Percentiles rank a stretch among this genome's conserved stretches.
These are phyloP conservation scores for Epichloe baconii DNA, from an alignment of 2,329 filamentous ascomycete species.

Conservation along the genomic window DNA sequence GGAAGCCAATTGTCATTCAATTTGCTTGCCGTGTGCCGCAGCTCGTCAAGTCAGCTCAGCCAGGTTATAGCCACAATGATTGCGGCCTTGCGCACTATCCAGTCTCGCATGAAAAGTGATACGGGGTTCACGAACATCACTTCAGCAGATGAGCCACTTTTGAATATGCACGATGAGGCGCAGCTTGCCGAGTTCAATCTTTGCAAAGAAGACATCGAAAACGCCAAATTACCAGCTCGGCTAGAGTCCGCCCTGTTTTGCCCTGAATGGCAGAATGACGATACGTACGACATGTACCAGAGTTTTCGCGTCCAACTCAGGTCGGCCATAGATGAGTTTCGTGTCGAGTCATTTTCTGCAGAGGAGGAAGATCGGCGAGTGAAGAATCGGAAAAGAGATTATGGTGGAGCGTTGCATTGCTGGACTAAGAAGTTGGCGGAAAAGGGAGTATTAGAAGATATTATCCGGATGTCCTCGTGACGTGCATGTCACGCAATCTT, in stretches of 20 bases:
- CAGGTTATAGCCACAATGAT: slow-evolving; percentile 32
- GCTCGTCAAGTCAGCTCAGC: slow-evolving; percentile 40
- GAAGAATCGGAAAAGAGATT: slow-evolving; percentile 48
- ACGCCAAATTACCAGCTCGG: slow-evolving; percentile 8
- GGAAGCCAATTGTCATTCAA: slow-evolving; percentile 60
- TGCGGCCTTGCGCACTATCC: slow-evolving; percentile 25
- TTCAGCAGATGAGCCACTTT: slow-evolving; percentile 9
- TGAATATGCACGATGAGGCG: slow-evolving; percentile 12
- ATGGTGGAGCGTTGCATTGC: slow-evolving; percentile 51
- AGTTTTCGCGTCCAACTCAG: slow-evolving; percentile 28
- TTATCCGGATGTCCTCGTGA: slow-evolving; percentile 16
- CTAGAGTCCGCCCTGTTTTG: slow-evolving; percentile 8
- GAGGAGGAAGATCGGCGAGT: slow-evolving; percentile 39
- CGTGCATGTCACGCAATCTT: too few species aligned
- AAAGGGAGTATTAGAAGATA: slow-evolving; percentile 43
- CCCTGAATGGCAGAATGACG: slow-evolving; percentile 6
- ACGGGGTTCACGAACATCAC: slow-evolving; percentile 12
- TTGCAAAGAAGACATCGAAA: slow-evolving; percentile 12
- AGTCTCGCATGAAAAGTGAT: slow-evolving; percentile 16
- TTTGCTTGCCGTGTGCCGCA: slow-evolving; percentile 60
- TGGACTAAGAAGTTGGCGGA: slow-evolving; percentile 60
- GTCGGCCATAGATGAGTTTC: slow-evolving; percentile 30
- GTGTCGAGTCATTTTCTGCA: slow-evolving; percentile 31
- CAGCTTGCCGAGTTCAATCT: slow-evolving; percentile 21
- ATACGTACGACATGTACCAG: slow-evolving; percentile 23